Evolutionary conservation across 148 eudicot species (phyloP).

Genomic region (Gaultheria prostrata): DNA sequence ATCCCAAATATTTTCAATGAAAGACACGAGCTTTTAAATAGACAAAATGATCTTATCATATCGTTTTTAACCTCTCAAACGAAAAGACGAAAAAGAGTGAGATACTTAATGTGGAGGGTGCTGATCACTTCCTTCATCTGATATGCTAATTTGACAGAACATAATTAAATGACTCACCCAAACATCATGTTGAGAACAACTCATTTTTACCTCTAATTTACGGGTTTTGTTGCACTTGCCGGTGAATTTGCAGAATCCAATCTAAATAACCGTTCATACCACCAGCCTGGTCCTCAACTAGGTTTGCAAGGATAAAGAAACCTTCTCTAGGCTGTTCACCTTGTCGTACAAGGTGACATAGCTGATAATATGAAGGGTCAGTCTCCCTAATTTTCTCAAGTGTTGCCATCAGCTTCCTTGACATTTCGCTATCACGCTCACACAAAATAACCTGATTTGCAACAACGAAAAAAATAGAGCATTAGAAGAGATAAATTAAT

Average conservation of each 20-base stretch:
- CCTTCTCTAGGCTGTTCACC: constrained; percentile 98
- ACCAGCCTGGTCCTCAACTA: constrained; percentile 82
- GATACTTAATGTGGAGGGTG: background rate
- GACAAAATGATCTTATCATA: background rate
- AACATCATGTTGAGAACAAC: constrained; percentile 6
- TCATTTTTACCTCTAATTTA: constrained; percentile 43
- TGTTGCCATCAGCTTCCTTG: constrained; percentile 65
- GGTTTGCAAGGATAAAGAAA: constrained; percentile 69
- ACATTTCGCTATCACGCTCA: constrained; percentile 62
- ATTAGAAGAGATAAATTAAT: background rate
- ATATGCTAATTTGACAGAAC: background rate
- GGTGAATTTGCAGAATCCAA: constrained; percentile 72
- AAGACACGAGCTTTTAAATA: background rate
- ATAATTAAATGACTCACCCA: background rate
- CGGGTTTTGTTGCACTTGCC: constrained; percentile 82
- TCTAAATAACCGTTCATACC: constrained; percentile 77
- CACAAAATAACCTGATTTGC: constrained; percentile 44
- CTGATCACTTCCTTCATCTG: no score
- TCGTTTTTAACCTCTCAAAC: background rate
- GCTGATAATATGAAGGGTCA: constrained; percentile 73
- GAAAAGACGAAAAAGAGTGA: background rate
- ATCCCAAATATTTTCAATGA: background rate
- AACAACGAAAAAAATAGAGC: constrained; percentile 11
- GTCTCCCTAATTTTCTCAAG: constrained; percentile 57
- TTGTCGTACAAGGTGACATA: constrained; percentile 85